These are phyloP conservation scores for Arabidopsis hybrid DNA, from an alignment of 441 rosid genomes.

Conservation along the genomic window DNA sequence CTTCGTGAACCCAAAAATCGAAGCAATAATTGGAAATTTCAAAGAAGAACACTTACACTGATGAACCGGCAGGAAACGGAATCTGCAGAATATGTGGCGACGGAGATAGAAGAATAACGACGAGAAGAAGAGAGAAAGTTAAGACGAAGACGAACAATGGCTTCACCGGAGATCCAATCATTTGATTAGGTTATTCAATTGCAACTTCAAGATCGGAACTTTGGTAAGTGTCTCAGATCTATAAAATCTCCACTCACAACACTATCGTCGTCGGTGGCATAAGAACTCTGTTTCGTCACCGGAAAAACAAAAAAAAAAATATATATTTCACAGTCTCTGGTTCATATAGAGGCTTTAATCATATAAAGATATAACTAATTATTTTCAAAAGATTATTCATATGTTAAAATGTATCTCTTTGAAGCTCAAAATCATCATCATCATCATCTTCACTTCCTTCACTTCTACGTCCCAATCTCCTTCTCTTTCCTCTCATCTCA, in stretches of 20 bases:
- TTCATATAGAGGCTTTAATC: background rate
- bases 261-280: conserved; percentile 37
- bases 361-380: background rate
- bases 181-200: conserved; percentile 30
- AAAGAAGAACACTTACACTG: conserved; percentile 38
- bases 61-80: conserved; percentile 41
- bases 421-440: conserved; percentile 51
- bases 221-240: conserved; percentile 30
- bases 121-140: conserved; percentile 63
- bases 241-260: conserved; percentile 25
- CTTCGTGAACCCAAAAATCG: background rate
- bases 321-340: background rate
- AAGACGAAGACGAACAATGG: conserved; percentile 57
- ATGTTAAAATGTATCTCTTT: conserved; percentile 48
- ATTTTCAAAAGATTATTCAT: background rate
- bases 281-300: conserved; percentile 21
- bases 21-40: background rate
- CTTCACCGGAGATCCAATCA: conserved; percentile 61
- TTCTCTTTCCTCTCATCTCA: conserved; percentile 69
- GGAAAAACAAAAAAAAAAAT: too few species aligned
- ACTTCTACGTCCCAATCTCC: conserved; percentile 47
- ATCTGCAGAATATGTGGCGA: conserved; percentile 42
- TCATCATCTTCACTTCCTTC: conserved; percentile 53
- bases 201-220: conserved; percentile 33
- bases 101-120: conserved; percentile 61